These are phyloP conservation scores for Scytalidium sp. DNA, from an alignment of 2,329 filamentous ascomycete genomes.

Conservation along the genomic window DNA sequence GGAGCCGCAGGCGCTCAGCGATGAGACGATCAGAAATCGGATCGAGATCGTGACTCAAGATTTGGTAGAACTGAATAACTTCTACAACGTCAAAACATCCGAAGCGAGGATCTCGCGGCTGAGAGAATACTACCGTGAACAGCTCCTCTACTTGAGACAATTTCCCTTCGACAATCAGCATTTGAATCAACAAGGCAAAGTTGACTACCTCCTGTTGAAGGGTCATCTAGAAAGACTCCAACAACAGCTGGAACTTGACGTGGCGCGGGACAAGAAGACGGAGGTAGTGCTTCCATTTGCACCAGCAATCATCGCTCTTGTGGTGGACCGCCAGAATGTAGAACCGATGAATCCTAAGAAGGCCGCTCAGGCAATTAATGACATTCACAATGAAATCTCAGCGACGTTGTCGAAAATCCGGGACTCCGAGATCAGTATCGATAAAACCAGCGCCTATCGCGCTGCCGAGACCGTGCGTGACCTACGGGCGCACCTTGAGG, in stretches of 20 bases:
- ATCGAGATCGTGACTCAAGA: slow-evolving; percentile 43
- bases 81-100: slow-evolving; percentile 48
- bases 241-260: slow-evolving; percentile 37
- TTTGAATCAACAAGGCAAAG: slow-evolving; percentile 41
- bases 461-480: slow-evolving; percentile 40
- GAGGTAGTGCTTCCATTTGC: slow-evolving; percentile 43
- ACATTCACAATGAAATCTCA: slow-evolving; percentile 29
- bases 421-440: slow-evolving; percentile 27
- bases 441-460: slow-evolving; percentile 42
- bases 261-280: slow-evolving; percentile 32
- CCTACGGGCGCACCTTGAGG: slow-evolving; percentile 38
- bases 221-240: slow-evolving; percentile 37
- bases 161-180: slow-evolving; percentile 32
- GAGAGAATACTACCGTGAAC: slow-evolving; percentile 36
- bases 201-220: slow-evolving; percentile 48
- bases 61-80: slow-evolving; percentile 41
- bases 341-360: slow-evolving; percentile 38
- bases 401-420: slow-evolving; percentile 33
- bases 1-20: neutral
- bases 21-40: slow-evolving; percentile 36
- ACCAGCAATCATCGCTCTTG: slow-evolving; percentile 37
- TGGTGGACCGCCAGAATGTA: slow-evolving; percentile 44
- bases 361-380: slow-evolving; percentile 39
- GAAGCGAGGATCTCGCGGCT: slow-evolving; percentile 36
- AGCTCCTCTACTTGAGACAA: slow-evolving; percentile 35